phyloP scores from a whole-genome alignment of 140 eudicot genomes.

The Stevia rebaudiana region DNA sequence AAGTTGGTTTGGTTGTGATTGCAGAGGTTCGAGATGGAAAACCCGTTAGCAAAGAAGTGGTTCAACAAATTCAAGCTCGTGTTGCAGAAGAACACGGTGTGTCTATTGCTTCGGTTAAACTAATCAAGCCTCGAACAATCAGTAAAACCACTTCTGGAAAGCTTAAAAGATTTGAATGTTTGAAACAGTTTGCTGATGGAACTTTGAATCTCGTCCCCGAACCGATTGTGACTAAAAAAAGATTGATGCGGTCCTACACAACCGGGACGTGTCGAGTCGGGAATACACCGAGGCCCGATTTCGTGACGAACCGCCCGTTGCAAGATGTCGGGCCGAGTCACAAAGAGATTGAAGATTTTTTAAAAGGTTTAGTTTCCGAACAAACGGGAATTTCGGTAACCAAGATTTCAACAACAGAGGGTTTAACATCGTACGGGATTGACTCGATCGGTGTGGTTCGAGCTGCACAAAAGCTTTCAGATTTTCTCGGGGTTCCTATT shows the following conservation, averaged over 20 bases:
- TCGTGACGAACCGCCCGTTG: constrained; percentile 22
- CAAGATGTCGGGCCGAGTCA: constrained; percentile 31
- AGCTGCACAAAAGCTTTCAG: constrained; percentile 87
- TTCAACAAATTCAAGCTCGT: constrained; percentile 49
- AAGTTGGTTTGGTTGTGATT: constrained; percentile 69
- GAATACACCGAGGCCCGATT: constrained; percentile 50
- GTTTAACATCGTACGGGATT: constrained; percentile 56
- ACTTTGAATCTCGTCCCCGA: constrained; percentile 61
- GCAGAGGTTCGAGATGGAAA: constrained; percentile 80
- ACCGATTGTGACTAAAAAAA: constrained; percentile 35
- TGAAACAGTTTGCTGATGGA: constrained; percentile 63
- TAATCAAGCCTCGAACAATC: constrained; percentile 63
- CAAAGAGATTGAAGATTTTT: constrained; percentile 54
- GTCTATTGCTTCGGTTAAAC: constrained; percentile 46
- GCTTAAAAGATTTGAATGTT: constrained; percentile 68
- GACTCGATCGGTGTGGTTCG: constrained; percentile 87
- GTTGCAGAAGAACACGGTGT: constrained; percentile 90
- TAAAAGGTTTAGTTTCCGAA: constrained; percentile 52
- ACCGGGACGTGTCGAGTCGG: constrained; percentile 73
- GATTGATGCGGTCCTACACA: constrained; percentile 52
- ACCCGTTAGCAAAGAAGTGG: constrained; percentile 47
- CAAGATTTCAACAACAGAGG: constrained; percentile 63
- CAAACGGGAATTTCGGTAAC: constrained; percentile 50
- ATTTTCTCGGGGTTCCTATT: constrained; percentile 71
- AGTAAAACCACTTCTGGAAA: constrained; percentile 83